A percentile compares a stretch with the other conserved stretches of the same genome.
phyloP scores from a whole-genome alignment of 1,284 basidiomycete species.

The Mycosarcoma maydis region DNA sequence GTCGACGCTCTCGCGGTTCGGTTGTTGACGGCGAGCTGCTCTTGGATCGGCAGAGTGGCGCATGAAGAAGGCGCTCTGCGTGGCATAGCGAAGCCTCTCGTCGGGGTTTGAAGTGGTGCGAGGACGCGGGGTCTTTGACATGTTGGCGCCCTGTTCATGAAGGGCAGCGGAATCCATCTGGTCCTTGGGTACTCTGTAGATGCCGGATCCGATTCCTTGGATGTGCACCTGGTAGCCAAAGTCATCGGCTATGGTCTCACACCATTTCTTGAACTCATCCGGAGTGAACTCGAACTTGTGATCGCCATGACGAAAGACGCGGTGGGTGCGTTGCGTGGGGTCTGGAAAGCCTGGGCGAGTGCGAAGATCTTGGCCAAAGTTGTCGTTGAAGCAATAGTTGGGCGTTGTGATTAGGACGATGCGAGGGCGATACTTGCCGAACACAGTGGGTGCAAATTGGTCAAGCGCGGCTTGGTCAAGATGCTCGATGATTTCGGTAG shows the following conservation, averaged over 20 bases:
- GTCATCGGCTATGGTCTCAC: conserved; percentile 72
- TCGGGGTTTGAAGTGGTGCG: conserved; percentile 37
- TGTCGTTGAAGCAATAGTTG: conserved; percentile 85
- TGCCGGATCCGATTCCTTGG: conserved; percentile 36
- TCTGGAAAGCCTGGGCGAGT: conserved; percentile 73
- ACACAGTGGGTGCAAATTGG: conserved; percentile 80
- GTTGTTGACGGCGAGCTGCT: conserved; percentile 13
- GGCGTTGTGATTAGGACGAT: conserved; percentile 87
- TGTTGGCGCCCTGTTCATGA: conserved; percentile 27
- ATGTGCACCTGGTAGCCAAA: conserved; percentile 77
- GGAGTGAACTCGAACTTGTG: conserved; percentile 94
- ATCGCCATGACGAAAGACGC: conserved; percentile 77
- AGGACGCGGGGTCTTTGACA: conserved; percentile 31
- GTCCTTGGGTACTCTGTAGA: conserved; percentile 31
- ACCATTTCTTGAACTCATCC: conserved; percentile 82
- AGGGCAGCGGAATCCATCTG: conserved; percentile 27
- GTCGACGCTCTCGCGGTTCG: background rate
- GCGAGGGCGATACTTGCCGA: conserved; percentile 84
- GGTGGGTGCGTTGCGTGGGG: conserved; percentile 76
- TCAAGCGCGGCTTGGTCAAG: conserved; percentile 77
- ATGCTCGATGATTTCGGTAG: conserved; percentile 92
- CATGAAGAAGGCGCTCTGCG: conserved; percentile 36
- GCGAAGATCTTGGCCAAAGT: conserved; percentile 71
- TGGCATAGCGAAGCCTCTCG: conserved; percentile 35
- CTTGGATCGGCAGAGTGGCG: conserved; percentile 21